Evolutionary conservation across 768 basidiomycete species (phyloP).

Genomic region (Mycena pura): DNA sequence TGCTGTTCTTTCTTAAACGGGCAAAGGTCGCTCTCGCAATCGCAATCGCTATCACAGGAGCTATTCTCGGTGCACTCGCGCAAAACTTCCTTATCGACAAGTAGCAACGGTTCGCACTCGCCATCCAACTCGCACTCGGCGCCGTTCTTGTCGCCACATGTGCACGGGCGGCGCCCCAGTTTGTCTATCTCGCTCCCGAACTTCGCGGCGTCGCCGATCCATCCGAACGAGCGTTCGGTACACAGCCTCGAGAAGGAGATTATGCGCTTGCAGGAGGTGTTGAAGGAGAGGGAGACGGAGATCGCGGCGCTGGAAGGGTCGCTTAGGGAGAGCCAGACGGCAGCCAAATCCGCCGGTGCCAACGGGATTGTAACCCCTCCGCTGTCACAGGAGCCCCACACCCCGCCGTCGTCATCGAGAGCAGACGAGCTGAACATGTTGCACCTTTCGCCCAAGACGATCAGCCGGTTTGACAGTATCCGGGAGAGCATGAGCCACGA

Average conservation of each 20-base stretch:
- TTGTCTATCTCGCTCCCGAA: slow-evolving; percentile 63
- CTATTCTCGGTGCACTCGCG: slow-evolving; percentile 87
- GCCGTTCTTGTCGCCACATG: slow-evolving; percentile 36
- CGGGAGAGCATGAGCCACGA: slow-evolving; percentile 68
- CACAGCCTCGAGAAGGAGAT: slow-evolving; percentile 92
- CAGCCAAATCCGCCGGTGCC: slow-evolving; percentile 1
- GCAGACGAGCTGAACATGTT: slow-evolving; percentile 27
- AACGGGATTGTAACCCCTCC: slow-evolving; percentile 8
- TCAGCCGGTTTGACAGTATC: slow-evolving; percentile 76
- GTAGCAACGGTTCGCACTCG: slow-evolving; percentile 61
- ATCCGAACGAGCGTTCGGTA: slow-evolving; percentile 72
- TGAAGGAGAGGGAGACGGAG: slow-evolving; percentile 92
- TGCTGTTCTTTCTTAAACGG: slow-evolving; percentile 24
- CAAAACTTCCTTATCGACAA: slow-evolving; percentile 80
- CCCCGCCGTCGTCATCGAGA: slow-evolving; percentile 3
- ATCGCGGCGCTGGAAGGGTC: slow-evolving; percentile 76
- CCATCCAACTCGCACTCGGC: slow-evolving; percentile 64
- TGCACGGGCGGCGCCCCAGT: slow-evolving; percentile 63
- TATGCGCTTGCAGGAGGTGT: slow-evolving; percentile 91
- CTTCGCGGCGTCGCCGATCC: slow-evolving; percentile 33
- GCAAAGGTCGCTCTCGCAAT: slow-evolving; percentile 87
- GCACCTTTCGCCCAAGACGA: slow-evolving; percentile 72
- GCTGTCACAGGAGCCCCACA: background rate
- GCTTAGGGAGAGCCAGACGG: slow-evolving; percentile 42
- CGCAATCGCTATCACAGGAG: slow-evolving; percentile 97